These are phyloP conservation scores for Aureobasidium sp. DNA, from an alignment of 2,329 filamentous ascomycete species.

Conservation along the genomic window DNA sequence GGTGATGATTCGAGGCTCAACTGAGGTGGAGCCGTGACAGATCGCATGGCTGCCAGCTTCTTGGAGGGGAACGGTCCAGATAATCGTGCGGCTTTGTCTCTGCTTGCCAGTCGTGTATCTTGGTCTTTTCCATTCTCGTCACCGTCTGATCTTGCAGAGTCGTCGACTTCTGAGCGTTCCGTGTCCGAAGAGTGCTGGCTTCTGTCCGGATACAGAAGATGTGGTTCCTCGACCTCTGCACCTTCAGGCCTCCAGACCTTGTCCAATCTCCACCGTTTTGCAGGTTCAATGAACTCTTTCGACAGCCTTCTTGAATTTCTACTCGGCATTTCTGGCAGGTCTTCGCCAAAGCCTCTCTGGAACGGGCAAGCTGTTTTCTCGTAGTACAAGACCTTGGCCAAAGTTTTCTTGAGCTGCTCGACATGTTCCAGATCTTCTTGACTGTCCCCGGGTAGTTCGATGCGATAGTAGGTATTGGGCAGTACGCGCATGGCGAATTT, in stretches of 20 bases:
- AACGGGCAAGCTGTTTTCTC: constrained; percentile 88
- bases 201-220: not conserved
- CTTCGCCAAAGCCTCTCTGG: constrained; percentile 65
- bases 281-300: constrained; percentile 57
- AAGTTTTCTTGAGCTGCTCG: constrained; percentile 59
- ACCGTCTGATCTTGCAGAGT: not conserved
- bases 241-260: constrained; percentile 43
- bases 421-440: constrained; percentile 59
- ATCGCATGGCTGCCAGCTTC: constrained; percentile 22
- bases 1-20: constrained; percentile 39
- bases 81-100: constrained; percentile 4
- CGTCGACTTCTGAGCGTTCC: not conserved
- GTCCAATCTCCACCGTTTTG: constrained; percentile 45
- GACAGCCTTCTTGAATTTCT: constrained; percentile 58
- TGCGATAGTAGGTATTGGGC: constrained; percentile 79
- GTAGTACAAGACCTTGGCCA: constrained; percentile 70
- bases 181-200: not conserved
- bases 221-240: constrained; percentile 19
- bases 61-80: not conserved
- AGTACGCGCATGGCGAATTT: constrained; percentile 84
- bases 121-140: not conserved
- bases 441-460: constrained; percentile 67
- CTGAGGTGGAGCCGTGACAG: constrained; percentile 35
- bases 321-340: constrained; percentile 63
- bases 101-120: not conserved